Evolutionary conservation across 805 yeast genomes (phyloP), one percentile per base, ranked within the genome.

Genomic region (Spathaspora passalidarum): DNA sequence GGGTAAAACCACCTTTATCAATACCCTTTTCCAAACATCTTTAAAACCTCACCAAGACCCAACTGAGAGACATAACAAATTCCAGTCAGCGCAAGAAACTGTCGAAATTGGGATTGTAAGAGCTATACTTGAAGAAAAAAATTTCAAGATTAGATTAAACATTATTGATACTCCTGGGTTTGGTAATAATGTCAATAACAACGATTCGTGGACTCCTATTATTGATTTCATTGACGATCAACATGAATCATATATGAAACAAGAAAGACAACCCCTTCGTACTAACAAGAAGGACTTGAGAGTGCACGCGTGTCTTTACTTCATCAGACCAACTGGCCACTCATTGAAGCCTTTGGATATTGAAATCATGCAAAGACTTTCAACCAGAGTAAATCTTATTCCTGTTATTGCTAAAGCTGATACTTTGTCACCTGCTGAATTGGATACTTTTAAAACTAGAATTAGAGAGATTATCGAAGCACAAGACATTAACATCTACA

Each of bases 91-190:
- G 11, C 82, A 76, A 56, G 77, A 82, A 56, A 87, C 95, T 2
- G 88, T 86, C 21, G 91, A 84, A 53, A 82, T 88, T 51, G 91
- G 86, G 53, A 80, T 89, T 45, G 78, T 79, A 40, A 79, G 92
- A 56, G 92, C 94, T n/a, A 77, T 80, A 47, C 75, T 88, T 54
- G 94, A 84, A 62, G 97, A 91, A 62, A 84, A 87, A 65, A 88
- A 86, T 61, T 87, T 91, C 67, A 77, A 75, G 53, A 77, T 88
- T 55, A 78, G 85, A 51, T 78, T 91, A 52, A 89, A 89, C 55
- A 76, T 91, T 47, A 82, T 91, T 56, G 97, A 90, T 66, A 88
- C 97, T 1, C 96, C 96, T 7, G 97, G 97, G 1, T 88, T 89
- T 63, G 97, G 97, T 49, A 95, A 88, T 62, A 86, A 85, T 63